Base-by-base conservation (phyloP, 441 rosid genomes). In the Biscutella auriculata region DNA sequence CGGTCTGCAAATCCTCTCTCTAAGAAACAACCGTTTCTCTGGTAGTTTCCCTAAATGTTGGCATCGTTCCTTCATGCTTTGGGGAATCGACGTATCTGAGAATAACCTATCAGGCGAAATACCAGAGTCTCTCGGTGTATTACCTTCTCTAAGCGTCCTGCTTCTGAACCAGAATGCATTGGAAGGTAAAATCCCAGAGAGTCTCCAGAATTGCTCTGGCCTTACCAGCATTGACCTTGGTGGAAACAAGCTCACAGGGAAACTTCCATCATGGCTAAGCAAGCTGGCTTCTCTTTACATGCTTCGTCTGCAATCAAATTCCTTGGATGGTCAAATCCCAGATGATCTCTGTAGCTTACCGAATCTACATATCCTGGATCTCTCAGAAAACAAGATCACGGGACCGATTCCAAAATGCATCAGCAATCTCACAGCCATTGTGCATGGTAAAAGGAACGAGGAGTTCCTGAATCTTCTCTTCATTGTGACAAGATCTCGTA, bases 151-250 rank as follows among this genome's bases (percentile, higher is more conserved):
- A 7, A 76, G 76, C 4, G 76, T 75, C 41, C 49, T 82, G 65
- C 44, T 78, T 61, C 57, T 84, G 52, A 74, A 81, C 56, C 66
- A 74, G 62, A 82, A 82, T 48, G 53, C 73, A 28, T 64, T 82
- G 43, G 54, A 53, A 46, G 82, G 87, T 51, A 76, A 69, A 50
- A 70, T 85, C 63, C 81, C 85, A 21, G 67, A 75, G 34, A 73
- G 71, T n/a, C 73, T 80, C 63, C 76, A 70, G 65, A 85, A 85
- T 5, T 78, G 88, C 70, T 50, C 76, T 0, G 82, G 79, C 28
- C 58, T 78, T 59, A 78, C 80, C 5, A 80, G 66, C 70, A 51
- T 80, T 9, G 73, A 69, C 40, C 66, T 69, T 8, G 65, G 69
- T 37, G 73, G 66, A 46, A 69, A 69, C 65, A 69, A 63, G 61